Percentiles rank a stretch among this genome's conserved stretches.
These are phyloP conservation scores for Ceratobasidium sp. DNA, from an alignment of 1,284 basidiomycete genomes.

Conservation along the genomic window DNA sequence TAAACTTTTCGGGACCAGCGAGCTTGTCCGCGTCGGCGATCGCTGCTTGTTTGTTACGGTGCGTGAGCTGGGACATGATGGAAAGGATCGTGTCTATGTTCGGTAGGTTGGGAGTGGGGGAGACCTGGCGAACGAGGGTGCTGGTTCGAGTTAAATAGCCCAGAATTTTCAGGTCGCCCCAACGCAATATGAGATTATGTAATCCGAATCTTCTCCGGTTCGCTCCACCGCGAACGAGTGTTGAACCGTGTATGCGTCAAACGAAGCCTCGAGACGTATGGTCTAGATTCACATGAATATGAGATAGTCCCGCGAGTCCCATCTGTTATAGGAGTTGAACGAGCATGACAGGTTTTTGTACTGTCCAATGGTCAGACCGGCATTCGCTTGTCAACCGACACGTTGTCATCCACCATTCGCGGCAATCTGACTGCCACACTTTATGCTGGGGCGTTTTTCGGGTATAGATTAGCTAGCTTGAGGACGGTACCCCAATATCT, in stretches of 20 bases:
- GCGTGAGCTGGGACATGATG: conserved; percentile 45
- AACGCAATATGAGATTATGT: conserved; percentile 26
- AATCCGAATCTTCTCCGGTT: not conserved
- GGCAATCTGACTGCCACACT: not conserved
- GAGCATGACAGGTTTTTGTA: not conserved
- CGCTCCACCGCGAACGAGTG: not conserved
- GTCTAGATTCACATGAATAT: not conserved
- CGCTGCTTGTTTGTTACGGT: conserved; percentile 41
- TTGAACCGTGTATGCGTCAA: not conserved
- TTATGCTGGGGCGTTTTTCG: not conserved
- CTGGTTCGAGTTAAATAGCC: conserved; percentile 3
- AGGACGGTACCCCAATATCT: not conserved
- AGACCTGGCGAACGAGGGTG: too few relatives aligned
- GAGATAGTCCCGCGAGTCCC: not conserved
- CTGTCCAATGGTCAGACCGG: not conserved
- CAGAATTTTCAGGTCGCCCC: conserved; percentile 34
- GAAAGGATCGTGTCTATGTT: not conserved
- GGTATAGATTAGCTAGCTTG: not conserved
- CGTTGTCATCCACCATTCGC: not conserved
- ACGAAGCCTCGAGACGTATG: not conserved
- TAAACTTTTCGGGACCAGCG: conserved; percentile 55
- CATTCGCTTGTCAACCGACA: too few relatives aligned
- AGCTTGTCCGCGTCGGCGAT: conserved; percentile 41
- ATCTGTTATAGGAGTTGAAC: not conserved
- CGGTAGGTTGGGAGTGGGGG: not conserved